phyloP scores from a whole-genome alignment of 805 yeast species.

The Middelhovenomyces tepae region DNA sequence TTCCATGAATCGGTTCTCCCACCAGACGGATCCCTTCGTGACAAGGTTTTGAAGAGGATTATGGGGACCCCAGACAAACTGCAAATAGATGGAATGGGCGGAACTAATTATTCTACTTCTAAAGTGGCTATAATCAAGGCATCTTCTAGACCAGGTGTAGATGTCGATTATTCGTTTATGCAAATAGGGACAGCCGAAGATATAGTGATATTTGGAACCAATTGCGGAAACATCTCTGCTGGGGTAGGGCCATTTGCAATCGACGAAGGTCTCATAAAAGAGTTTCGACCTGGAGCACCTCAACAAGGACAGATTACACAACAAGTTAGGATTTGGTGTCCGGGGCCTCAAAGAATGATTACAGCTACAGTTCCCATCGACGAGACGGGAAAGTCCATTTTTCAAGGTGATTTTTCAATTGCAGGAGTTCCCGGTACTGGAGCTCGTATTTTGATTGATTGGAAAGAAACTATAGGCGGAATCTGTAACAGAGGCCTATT shows the following conservation, averaged over 20 bases:
- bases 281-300: conserved; percentile 3
- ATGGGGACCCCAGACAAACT: conserved; percentile 4
- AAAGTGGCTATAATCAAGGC: conserved; percentile 3
- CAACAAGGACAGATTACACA: neutral
- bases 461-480: too few relatives aligned
- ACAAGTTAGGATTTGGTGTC: conserved; percentile 4
- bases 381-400: too few relatives aligned
- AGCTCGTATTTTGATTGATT: too few relatives aligned
- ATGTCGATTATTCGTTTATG: conserved; percentile 2
- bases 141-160: conserved; percentile 1
- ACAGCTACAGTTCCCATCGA: too few relatives aligned
- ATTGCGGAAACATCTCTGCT: conserved; percentile 5
- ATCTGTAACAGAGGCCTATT: too few relatives aligned
- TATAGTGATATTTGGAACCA: neutral
- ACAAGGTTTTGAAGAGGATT: neutral
- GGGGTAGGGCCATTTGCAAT: conserved; percentile 6
- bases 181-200: conserved; percentile 1
- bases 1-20: too few relatives aligned
- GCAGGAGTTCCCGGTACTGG: too few relatives aligned
- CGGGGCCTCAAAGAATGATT: too few relatives aligned
- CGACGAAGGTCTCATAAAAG: conserved; percentile 3
- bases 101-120: conserved; percentile 2
- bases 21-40: too few relatives aligned
- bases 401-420: too few relatives aligned
- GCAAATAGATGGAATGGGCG: conserved; percentile 7